Conservation (phyloP, 1,139 yeast genomes). For the Sugiyamaella paludigena region DNA sequence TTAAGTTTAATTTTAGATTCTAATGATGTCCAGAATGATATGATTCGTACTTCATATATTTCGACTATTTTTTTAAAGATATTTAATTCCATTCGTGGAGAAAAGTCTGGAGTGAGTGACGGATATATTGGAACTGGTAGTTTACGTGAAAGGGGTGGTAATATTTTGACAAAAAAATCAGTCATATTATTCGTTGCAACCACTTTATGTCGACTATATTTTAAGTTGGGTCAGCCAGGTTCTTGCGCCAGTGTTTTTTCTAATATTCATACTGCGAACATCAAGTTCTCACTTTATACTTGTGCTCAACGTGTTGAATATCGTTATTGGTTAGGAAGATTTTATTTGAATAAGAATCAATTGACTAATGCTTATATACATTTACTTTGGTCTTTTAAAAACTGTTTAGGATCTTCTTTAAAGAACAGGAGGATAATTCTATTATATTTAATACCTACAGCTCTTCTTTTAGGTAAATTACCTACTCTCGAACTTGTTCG, state of each 20-base stretch:
- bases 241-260: conserved; percentile 74
- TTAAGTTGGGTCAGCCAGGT: conserved; percentile 59
- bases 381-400: conserved; percentile 58
- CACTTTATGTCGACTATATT: conserved; percentile 60
- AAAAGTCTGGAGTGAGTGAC: conserved; percentile 44
- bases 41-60: conserved; percentile 52
- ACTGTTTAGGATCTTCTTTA: conserved; percentile 41
- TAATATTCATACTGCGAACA: conserved; percentile 61
- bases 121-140: conserved; percentile 16
- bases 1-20: conserved; percentile 51
- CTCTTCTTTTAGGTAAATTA: conserved; percentile 38
- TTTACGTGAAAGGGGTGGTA: conserved; percentile 7
- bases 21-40: conserved; percentile 40
- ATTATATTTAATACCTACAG: conserved; percentile 55
- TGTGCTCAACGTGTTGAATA: conserved; percentile 59
- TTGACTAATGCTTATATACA: conserved; percentile 56
- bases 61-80: conserved; percentile 59
- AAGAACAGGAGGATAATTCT: conserved; percentile 45
- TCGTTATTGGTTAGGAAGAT: conserved; percentile 65
- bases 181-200: conserved; percentile 57
- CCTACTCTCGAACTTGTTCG: conserved; percentile 33
- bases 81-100: conserved; percentile 63
- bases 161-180: conserved; percentile 43
- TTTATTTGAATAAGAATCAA: conserved; percentile 59
- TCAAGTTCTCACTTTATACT: conserved; percentile 47